Conservation (phyloP, 31 red algal genomes). For the Endocladia muricata region DNA sequence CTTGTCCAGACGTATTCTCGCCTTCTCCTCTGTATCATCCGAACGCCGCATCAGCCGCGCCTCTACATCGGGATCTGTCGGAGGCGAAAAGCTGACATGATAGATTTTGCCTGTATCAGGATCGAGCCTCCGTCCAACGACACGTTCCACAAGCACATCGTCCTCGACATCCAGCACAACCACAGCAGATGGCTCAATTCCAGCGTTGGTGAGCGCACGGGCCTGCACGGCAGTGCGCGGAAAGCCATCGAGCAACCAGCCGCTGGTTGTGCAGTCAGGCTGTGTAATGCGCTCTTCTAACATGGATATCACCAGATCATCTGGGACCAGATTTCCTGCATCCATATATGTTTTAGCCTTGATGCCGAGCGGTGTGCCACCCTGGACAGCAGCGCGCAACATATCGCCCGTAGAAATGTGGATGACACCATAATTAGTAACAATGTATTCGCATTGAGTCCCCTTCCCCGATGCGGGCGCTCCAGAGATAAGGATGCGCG, state of each 20-base stretch:
- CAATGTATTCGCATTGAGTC: constrained; percentile 89
- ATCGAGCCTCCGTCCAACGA: constrained; percentile 85
- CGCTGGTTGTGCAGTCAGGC: constrained; percentile 68
- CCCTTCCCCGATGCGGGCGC: constrained; percentile 97
- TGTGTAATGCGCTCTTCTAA: constrained; percentile 77
- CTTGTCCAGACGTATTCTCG: constrained; percentile 53
- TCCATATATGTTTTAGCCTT: constrained; percentile 76
- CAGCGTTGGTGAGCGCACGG: constrained; percentile 68
- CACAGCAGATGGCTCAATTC: constrained; percentile 61
- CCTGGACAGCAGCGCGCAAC: constrained; percentile 76
- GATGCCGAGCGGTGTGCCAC: constrained; percentile 62
- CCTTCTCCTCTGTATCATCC: constrained; percentile 97
- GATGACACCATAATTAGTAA: constrained; percentile 74
- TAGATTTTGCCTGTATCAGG: constrained; percentile 95
- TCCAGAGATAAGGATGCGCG: constrained; percentile 77
- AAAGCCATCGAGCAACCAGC: constrained; percentile 96
- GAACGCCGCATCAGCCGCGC: constrained; percentile 74
- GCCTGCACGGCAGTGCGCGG: constrained; percentile 86
- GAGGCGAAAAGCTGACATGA: constrained; percentile 83
- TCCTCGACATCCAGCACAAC: constrained; percentile 81
- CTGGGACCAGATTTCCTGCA: constrained; percentile 83
- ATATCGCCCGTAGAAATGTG: constrained; percentile 96
- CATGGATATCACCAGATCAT: constrained; percentile 92
- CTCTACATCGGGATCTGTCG: constrained; percentile 59
- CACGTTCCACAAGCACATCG: constrained; percentile 80